Percentiles rank a stretch among this genome's conserved stretches.
Conservation (phyloP, 2,329 filamentous ascomycete genomes). For the Leptographium lundbergii region DNA sequence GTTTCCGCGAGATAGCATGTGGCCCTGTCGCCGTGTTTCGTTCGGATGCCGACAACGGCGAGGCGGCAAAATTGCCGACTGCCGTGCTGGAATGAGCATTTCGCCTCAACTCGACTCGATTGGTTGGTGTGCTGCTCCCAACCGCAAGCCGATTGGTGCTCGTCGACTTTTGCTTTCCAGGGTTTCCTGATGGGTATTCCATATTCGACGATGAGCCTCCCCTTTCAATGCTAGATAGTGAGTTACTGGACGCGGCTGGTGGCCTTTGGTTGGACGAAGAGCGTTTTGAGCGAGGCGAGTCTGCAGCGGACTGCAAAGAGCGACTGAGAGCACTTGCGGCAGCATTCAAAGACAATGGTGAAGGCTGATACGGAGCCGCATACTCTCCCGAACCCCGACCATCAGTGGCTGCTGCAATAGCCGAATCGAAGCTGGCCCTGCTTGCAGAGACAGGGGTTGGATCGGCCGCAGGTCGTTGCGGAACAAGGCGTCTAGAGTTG, state of each 20-base stretch:
- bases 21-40: not conserved
- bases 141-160: not conserved
- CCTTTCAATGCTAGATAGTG: slow-evolving; percentile 1
- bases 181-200: not conserved
- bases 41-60: not conserved
- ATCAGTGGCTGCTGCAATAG: slow-evolving; percentile 10
- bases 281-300: not conserved
- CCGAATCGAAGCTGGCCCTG: slow-evolving; percentile 13
- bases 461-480: slow-evolving; percentile 18
- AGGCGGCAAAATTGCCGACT: not conserved
- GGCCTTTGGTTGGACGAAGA: slow-evolving; percentile 7
- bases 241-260: not conserved
- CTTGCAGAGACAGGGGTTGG: slow-evolving; percentile 18
- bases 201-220: not conserved
- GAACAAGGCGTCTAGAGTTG: slow-evolving; percentile 37
- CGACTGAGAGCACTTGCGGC: slow-evolving; percentile 38
- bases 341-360: slow-evolving; percentile 40
- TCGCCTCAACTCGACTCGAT: slow-evolving; percentile 7
- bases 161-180: not conserved
- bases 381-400: slow-evolving; percentile 28
- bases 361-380: slow-evolving; percentile 13
- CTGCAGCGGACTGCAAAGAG: slow-evolving; percentile 7
- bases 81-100: slow-evolving; percentile 9
- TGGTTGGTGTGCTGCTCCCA: not conserved
- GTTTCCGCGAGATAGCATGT: not conserved